A percentile compares a stretch with the other conserved stretches of the same genome.
These are phyloP conservation scores for Coemansia sp. DNA, from an alignment of 192 early-diverging fungal genomes.

Conservation along the genomic window DNA sequence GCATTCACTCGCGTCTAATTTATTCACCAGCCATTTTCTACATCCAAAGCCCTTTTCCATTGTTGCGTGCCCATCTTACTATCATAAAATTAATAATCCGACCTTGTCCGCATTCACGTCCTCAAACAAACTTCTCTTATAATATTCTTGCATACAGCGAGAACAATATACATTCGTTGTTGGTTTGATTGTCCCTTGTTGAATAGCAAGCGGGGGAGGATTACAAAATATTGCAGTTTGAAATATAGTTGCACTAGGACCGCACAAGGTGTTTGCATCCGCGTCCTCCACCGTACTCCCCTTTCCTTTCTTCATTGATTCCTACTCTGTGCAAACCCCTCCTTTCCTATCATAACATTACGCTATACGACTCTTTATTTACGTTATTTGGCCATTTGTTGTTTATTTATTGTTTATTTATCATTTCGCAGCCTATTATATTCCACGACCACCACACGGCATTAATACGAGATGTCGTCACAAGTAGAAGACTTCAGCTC, in stretches of 20 bases:
- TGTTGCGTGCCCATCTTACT: neutral
- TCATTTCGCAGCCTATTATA: neutral
- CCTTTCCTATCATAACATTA: neutral
- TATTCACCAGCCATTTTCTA: neutral
- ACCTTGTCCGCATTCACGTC: neutral
- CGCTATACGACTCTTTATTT: neutral
- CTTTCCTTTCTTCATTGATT: neutral
- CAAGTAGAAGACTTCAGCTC: constrained; percentile 22
- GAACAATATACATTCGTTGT: neutral
- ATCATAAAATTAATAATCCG: neutral
- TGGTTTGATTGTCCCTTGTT: neutral
- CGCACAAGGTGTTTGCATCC: neutral
- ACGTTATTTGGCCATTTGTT: neutral
- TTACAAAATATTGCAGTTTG: constrained; percentile 3
- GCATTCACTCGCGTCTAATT: neutral
- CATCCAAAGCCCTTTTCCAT: neutral
- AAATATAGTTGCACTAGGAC: constrained; percentile 5
- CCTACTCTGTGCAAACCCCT: neutral
- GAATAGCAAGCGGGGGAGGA: neutral
- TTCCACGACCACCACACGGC: constrained; percentile 8
- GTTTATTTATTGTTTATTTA: neutral
- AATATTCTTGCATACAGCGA: neutral
- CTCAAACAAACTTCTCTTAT: neutral
- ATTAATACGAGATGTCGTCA: neutral
- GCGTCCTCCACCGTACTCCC: neutral